phyloP scores from a whole-genome alignment of 208 protist species.

The Crithidia fasciculata region DNA sequence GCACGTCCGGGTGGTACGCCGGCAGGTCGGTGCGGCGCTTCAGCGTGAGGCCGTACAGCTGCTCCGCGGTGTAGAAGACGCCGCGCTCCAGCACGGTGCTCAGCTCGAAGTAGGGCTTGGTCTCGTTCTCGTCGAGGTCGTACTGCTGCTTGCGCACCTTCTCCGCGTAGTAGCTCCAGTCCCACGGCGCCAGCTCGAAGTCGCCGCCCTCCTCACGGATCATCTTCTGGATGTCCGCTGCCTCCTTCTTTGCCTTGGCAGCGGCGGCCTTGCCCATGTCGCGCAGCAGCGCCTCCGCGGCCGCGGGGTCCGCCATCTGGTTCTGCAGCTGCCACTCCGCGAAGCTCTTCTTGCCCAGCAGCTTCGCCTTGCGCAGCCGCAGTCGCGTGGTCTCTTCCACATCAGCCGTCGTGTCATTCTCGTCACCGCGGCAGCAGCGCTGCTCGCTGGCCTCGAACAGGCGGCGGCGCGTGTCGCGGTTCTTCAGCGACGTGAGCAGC shows the following conservation, averaged over 20 bases:
- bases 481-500: slow-evolving; percentile 37
- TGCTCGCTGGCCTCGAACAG: slow-evolving; percentile 45
- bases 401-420: slow-evolving; percentile 34
- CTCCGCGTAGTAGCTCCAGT: slow-evolving; percentile 62
- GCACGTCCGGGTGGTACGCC: slow-evolving; percentile 53
- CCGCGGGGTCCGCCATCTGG: slow-evolving; percentile 51
- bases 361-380: slow-evolving; percentile 48
- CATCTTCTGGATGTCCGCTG: slow-evolving; percentile 35
- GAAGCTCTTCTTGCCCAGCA: slow-evolving; percentile 57
- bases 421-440: slow-evolving; percentile 17
- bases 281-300: slow-evolving; percentile 36
- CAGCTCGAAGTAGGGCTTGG: slow-evolving; percentile 66
- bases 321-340: slow-evolving; percentile 50
- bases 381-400: slow-evolving; percentile 39
- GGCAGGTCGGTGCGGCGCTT: slow-evolving; percentile 47
- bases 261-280: slow-evolving; percentile 19
- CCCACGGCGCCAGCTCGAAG: slow-evolving; percentile 50
- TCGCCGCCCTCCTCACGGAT: slow-evolving; percentile 34
- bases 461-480: slow-evolving; percentile 44
- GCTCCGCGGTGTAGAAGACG: slow-evolving; percentile 57
- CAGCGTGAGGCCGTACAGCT: slow-evolving; percentile 61
- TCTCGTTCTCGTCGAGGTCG: slow-evolving; percentile 54
- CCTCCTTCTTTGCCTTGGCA: slow-evolving; percentile 30
- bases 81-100: slow-evolving; percentile 52
- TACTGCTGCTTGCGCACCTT: slow-evolving; percentile 47